Base-by-base conservation (phyloP, 2,329 filamentous ascomycete species). In the Penicillium sp. region DNA sequence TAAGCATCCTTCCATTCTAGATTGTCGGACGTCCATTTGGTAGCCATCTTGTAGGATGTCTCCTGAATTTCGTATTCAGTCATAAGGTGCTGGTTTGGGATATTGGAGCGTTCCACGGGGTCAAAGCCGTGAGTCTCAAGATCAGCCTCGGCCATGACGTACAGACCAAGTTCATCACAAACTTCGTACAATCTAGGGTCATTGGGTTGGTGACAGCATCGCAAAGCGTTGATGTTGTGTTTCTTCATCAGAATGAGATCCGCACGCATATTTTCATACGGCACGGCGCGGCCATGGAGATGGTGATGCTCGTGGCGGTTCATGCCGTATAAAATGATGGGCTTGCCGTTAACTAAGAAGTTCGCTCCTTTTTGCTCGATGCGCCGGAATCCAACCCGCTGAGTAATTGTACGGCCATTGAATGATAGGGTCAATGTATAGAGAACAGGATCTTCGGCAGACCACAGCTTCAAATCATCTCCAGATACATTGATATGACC, bases 251-350 rank as follows among this genome's bases (percentile, higher is more conserved):
- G 75, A 2, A 86, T 66, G 1, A 90, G 76, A 62, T 90, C 88
- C 15, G 78, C 72, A 61, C 81, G 81, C 67, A 89, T 82, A 25
- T 83, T 88, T 2, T 86, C 83, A 7, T 83, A 71, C 0, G 86
- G 86, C 0, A 89, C 85, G 0, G 86, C 81, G 0, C 87, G 84
- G 3, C 87, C 87, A 29, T 81, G 81, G 12, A 75, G 73, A 0
- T 86, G 86, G 65, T 90, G 87, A 65, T 91, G 87, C 57, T 91
- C 88, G 66, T 90, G 88, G 17, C 87, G 78, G 69, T 90, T 90
- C 17, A 85, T 84, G 17, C 87, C 88, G 29, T 84, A 81, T 61
- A 90, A 79, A 2, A 84, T 78, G 50, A 90, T 80, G 1, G 82
- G 76, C 29, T 79, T 77, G 5, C 87, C 86, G 57, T 89, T 90